Evolutionary conservation across 345 rosid genomes (phyloP).

Genomic region (Stellera chamaejasme): DNA sequence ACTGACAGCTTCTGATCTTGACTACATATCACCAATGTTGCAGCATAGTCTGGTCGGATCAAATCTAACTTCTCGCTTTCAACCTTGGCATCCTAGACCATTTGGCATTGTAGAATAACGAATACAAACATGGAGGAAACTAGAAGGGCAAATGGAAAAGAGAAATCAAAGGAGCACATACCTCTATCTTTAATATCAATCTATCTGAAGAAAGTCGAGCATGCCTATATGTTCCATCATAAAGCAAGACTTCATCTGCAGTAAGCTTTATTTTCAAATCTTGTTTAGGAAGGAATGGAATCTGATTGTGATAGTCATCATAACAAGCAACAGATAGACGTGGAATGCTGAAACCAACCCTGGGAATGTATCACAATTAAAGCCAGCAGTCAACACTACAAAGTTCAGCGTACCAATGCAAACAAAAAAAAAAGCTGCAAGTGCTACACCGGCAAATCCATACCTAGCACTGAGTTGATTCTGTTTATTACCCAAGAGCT

Average conservation of each 20-base stretch:
- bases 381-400: not conserved
- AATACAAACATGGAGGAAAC: not conserved
- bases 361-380: slow-evolving; percentile 13
- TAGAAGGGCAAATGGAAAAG: not conserved
- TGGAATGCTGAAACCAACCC: slow-evolving; percentile 51
- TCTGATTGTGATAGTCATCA: slow-evolving; percentile 40
- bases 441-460: not conserved
- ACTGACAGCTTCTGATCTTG: slow-evolving; percentile 20
- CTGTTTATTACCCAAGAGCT: slow-evolving; percentile 19
- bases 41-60: slow-evolving; percentile 38
- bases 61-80: slow-evolving; percentile 32
- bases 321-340: slow-evolving; percentile 31
- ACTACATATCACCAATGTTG: slow-evolving; percentile 33
- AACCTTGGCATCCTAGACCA: slow-evolving; percentile 34
- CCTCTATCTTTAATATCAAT: slow-evolving; percentile 35
- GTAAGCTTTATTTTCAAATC: slow-evolving; percentile 25
- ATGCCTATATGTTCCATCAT: slow-evolving; percentile 22
- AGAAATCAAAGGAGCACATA: slow-evolving; percentile 5
- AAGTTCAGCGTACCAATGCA: not conserved
- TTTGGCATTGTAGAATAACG: slow-evolving; percentile 4
- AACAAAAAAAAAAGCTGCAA: not conserved
- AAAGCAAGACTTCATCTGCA: slow-evolving; percentile 7
- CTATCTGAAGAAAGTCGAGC: slow-evolving; percentile 27
- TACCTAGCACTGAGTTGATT: slow-evolving; percentile 23
- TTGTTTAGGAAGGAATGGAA: slow-evolving; percentile 31